Conservation (phyloP, 257 asterid genomes). For the Primulina tabacum region DNA sequence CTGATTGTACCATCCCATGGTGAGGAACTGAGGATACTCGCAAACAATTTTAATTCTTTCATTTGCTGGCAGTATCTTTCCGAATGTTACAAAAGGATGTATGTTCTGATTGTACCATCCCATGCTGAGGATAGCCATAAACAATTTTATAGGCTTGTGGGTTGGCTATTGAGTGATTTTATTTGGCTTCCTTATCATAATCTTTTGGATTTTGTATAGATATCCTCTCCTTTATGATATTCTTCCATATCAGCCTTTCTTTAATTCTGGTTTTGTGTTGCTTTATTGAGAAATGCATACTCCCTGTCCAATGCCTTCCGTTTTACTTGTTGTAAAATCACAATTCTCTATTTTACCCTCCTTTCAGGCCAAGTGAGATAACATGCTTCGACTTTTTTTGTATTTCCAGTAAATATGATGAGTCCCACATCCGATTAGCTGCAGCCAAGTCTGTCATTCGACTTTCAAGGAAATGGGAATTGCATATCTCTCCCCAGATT, state of each 20-base stretch:
- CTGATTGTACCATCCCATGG: constrained; percentile 53
- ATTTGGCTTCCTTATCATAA: not conserved
- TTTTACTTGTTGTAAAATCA: not conserved
- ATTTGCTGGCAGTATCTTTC: not conserved
- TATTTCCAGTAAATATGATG: constrained; percentile 55
- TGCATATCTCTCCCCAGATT: constrained; percentile 68
- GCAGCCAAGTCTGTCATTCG: constrained; percentile 82
- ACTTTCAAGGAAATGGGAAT: constrained; percentile 93
- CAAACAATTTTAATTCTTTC: constrained; percentile 10
- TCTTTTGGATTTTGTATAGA: not conserved
- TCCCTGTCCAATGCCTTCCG: not conserved
- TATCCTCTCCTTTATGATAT: too few relatives aligned
- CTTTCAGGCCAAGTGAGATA: not conserved
- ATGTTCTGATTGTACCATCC: constrained; percentile 40
- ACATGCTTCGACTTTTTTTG: not conserved
- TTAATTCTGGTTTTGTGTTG: not conserved
- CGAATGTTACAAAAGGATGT: constrained; percentile 56
- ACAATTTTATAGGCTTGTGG: constrained; percentile 6
- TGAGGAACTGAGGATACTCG: constrained; percentile 26
- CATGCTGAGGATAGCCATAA: constrained; percentile 44
- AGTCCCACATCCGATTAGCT: constrained; percentile 61
- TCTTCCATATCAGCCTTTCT: not conserved
- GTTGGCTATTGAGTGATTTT: not conserved
- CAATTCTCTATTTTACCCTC: constrained; percentile 10
- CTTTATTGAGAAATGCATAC: not conserved